These are phyloP conservation scores for Rhynchospora pubera DNA, from an alignment of 176 grass and related monocot species.

Conservation along the genomic window DNA sequence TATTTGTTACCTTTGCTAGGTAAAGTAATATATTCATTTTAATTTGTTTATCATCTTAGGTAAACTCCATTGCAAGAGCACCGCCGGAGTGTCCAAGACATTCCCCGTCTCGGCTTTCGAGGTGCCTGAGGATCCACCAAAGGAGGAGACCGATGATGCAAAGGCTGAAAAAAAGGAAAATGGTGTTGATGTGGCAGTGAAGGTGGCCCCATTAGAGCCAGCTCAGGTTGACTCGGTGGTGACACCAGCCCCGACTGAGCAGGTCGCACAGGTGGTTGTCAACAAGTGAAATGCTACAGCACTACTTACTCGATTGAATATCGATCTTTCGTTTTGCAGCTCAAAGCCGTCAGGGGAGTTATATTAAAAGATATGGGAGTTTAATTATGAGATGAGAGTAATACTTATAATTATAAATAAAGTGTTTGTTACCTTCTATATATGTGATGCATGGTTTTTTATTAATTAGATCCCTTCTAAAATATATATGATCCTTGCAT, in stretches of 20 bases:
- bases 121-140: conserved; percentile 31
- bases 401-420: not conserved
- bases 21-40: not conserved
- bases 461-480: not conserved
- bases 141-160: conserved; percentile 28
- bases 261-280: not conserved
- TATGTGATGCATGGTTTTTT: too few relatives aligned
- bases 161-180: not conserved
- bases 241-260: not conserved
- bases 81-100: conserved; percentile 50
- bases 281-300: not conserved
- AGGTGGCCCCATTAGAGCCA: not conserved
- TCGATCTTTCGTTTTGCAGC: not conserved
- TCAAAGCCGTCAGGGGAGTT: not conserved
- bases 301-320: not conserved
- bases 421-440: not conserved
- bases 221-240: not conserved
- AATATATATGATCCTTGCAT: not conserved
- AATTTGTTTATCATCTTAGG: not conserved
- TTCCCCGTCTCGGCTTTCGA: conserved; percentile 82
- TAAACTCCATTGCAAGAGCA: conserved; percentile 66
- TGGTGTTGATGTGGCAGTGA: not conserved
- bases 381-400: not conserved
- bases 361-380: not conserved
- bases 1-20: too few relatives aligned